Evolutionary conservation across 192 early-diverging fungal genomes (phyloP), one percentile per base, ranked within the genome.

Genomic region (Entrophospora sp.): DNA sequence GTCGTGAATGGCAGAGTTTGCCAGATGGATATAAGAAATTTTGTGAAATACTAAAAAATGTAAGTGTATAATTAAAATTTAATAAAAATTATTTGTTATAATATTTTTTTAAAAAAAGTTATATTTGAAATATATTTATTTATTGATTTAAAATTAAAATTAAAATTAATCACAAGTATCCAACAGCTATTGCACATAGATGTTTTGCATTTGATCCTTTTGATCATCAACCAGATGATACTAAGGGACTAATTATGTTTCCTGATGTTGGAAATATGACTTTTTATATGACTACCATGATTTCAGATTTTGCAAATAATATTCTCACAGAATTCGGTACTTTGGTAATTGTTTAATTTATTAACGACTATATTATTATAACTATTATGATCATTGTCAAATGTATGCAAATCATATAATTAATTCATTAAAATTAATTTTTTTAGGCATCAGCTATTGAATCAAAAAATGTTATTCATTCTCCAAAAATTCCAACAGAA

Each of bases 191-290:
- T 6, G 85, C 84, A 5, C 79, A 78, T 34, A 76, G 88, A 44
- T 92, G 89, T 63, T 89, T 91, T 66, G 89, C 87, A 36, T 92
- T 92, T 73, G 87, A 92, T 59, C 89, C 89, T n/a, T 71, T 79
- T 18, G 87, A 91, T 44, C 72, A 78, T 25, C 85, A 91, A 45
- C 81, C 82, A 8, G 86, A 89, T 65, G 85, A 90, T 72, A 84
- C 83, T 2, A 80, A 87, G 44, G 90, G 87, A 5, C 63, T 90
- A 18, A 86, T 87, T 28, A 87, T 87, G 82, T 87, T 92, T 55
- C 90, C 90, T 1, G 85, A 89, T 66, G 89, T 87, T 16, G 90
- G 90, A 38, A 82, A 91, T 56, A 77, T 87, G 20, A 82, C 80
- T 0, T 91, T 89, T 64, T 89, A 92, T 61, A 74, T 92, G 59